Evolutionary conservation across 1,284 basidiomycete genomes (phyloP).

Genomic region (Lignosus rhinocerotis): DNA sequence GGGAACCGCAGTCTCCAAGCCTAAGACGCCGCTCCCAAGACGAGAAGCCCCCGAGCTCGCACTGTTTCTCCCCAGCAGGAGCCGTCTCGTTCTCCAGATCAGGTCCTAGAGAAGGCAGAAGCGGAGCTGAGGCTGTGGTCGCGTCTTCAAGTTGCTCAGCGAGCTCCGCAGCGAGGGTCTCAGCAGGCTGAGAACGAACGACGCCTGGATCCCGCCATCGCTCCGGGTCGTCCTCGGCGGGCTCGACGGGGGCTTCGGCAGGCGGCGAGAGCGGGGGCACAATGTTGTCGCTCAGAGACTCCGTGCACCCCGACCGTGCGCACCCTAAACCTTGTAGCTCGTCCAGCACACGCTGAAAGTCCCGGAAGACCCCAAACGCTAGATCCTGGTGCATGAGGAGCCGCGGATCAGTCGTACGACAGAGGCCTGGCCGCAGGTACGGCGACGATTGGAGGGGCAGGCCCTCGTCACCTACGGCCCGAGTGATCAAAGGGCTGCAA

Average conservation of each 20-base stretch:
- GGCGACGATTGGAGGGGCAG: constrained; percentile 3
- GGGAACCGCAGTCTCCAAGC: constrained; percentile 1
- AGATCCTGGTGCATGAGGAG: constrained; percentile 13
- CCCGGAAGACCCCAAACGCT: constrained; percentile 19
- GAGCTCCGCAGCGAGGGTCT: background rate
- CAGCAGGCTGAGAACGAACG: background rate
- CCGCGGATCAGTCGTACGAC: constrained; percentile 14
- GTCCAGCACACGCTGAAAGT: constrained; percentile 23
- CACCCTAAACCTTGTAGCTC: constrained; percentile 24
- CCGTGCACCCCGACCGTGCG: background rate
- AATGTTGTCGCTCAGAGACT: background rate
- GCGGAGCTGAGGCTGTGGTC: background rate
- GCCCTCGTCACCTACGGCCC: constrained; percentile 12
- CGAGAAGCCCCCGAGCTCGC: background rate
- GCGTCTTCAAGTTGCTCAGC: background rate
- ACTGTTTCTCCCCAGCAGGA: background rate
- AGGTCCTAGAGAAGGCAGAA: constrained; percentile 4
- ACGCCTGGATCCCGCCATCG: background rate
- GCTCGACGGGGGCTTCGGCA: background rate
- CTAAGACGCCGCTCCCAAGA: constrained; percentile 2
- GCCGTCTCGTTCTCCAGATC: background rate
- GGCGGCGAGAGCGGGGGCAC: background rate
- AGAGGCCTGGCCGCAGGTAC: constrained; percentile 2
- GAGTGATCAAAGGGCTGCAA: constrained; percentile 13
- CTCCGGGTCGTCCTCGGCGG: background rate